These are phyloP conservation scores for Mycena galericulata DNA, from an alignment of 768 basidiomycete genomes.

Conservation along the genomic window DNA sequence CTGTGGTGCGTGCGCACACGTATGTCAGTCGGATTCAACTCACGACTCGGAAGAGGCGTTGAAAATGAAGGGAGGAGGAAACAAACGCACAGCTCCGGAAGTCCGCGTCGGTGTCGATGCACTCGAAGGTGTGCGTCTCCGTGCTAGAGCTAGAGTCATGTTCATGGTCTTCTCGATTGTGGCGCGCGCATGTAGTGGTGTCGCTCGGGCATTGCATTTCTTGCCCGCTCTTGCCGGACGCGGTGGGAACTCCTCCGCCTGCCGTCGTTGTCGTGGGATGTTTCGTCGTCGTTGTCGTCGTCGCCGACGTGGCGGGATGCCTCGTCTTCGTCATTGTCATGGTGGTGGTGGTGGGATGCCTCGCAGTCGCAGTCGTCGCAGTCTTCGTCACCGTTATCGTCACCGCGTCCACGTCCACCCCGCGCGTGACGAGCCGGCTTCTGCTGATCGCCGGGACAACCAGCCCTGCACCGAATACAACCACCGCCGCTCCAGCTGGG, in stretches of 20 bases:
- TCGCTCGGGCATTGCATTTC: not conserved
- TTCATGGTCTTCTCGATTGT: not conserved
- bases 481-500: not conserved
- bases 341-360: no score
- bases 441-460: not conserved
- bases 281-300: no score
- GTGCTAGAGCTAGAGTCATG: not conserved
- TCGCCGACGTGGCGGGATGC: no score
- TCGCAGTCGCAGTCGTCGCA: no score
- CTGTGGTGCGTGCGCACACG: not conserved
- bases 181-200: slow-evolving; percentile 1
- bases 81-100: slow-evolving; percentile 22
- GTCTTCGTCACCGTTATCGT: not conserved
- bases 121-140: not conserved
- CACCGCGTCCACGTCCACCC: not conserved
- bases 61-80: not conserved
- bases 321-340: no score
- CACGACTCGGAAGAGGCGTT: not conserved
- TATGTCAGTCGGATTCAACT: not conserved
- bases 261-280: no score
- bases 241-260: no score
- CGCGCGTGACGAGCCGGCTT: slow-evolving; percentile 20
- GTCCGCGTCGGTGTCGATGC: slow-evolving; percentile 11
- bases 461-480: not conserved
- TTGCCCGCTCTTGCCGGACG: not conserved